Evolutionary conservation across 192 early-diverging fungal species (phyloP), one percentile per base, ranked within the genome.

Genomic region (Podila horticola): DNA sequence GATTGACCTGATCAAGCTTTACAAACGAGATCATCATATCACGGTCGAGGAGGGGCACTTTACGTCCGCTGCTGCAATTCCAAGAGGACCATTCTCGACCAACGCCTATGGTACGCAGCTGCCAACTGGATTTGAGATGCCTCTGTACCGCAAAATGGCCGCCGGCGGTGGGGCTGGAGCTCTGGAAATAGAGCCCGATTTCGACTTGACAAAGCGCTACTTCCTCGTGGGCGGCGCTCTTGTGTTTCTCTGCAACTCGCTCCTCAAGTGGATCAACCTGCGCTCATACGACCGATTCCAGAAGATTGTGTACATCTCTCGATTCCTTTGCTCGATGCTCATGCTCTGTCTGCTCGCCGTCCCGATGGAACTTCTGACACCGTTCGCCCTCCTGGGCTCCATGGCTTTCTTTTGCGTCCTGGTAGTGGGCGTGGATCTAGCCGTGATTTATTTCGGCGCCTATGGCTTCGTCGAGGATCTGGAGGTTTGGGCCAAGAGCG

Each of bases 251-350:
- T 76, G 62, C 64, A 76, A 71, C 64, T 76, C 74, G 4, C 41
- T 76, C 17, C 22, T 76, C 62, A 76, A 76, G 30, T 76, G 74
- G 74, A 76, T 76, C 58, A 76, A 76, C 20, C 57, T 76, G 20
- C 61, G 74, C n/a, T 66, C 68, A 0, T 76, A 76, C 24, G 74
- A 76, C 48, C 64, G 31, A 28, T 76, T 76, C 31, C 74, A 76
- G 66, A 67, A 63, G 64, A 66, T 76, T 34, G 74, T 76, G 1
- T 76, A 76, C 26, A 45, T 76, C n/a, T 70, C 74, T 0, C 51
- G 74, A 24, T 71, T 76, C 67, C 30, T 76, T 12, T 70, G 64
- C 49, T 59, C 74, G 7, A 61, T 71, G 22, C 58, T 62, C 20
- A 70, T 76, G 11, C 62, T 76, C 3, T 76, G 74, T 41, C 57